These are phyloP conservation scores for Noccaea caerulescens DNA, from an alignment of 345 rosid species.

Conservation along the genomic window DNA sequence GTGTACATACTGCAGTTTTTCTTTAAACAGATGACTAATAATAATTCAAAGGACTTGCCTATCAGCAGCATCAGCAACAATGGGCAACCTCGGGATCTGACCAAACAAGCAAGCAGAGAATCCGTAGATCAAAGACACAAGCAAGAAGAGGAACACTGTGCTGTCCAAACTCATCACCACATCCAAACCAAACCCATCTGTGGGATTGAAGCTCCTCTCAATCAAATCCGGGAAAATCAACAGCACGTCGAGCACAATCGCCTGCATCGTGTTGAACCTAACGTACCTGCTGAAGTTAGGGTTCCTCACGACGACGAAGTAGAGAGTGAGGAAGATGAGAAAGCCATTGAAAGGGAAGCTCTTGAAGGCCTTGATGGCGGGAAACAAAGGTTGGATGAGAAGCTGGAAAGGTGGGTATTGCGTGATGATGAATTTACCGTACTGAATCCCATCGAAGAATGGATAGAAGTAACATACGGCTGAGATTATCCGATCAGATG, in stretches of 20 bases:
- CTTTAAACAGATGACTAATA: background rate
- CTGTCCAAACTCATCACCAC: constrained; percentile 95
- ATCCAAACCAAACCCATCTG: constrained; percentile 81
- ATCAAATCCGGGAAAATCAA: constrained; percentile 88
- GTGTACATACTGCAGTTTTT: constrained; percentile 27
- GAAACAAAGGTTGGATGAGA: constrained; percentile 76
- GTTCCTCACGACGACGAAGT: constrained; percentile 90
- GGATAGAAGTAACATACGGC: constrained; percentile 91
- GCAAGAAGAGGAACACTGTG: constrained; percentile 83
- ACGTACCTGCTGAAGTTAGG: constrained; percentile 87
- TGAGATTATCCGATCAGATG: constrained; percentile 84
- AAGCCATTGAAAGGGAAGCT: constrained; percentile 91
- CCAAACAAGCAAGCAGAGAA: constrained; percentile 87
- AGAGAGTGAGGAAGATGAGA: constrained; percentile 71
- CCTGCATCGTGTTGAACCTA: constrained; percentile 98
- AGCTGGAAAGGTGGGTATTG: constrained; percentile 70
- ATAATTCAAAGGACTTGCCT: constrained; percentile 81
- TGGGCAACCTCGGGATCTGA: constrained; percentile 85
- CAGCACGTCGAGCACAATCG: constrained; percentile 84
- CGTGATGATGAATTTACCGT: constrained; percentile 79
- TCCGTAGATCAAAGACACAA: constrained; percentile 86
- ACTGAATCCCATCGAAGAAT: constrained; percentile 90
- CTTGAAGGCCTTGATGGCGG: constrained; percentile 77
- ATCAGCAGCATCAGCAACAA: constrained; percentile 98
- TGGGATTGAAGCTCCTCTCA: constrained; percentile 84